Evolutionary conservation across 345 rosid genomes (phyloP).

Genomic region (Eucalyptus polybractea): DNA sequence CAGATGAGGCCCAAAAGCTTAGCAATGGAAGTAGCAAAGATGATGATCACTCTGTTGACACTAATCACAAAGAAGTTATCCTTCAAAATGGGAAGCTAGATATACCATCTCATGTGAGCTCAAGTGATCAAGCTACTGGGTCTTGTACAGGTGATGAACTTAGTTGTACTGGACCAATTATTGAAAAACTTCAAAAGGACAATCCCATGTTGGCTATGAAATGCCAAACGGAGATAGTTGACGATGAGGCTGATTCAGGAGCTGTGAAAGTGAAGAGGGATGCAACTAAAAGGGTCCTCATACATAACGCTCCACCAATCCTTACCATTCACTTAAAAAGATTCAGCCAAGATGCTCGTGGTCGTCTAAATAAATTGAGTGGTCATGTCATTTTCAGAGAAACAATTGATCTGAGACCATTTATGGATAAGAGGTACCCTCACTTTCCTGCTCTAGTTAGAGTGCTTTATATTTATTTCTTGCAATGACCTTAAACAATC

Average conservation of each 20-base stretch:
- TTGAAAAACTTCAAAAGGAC: conserved; percentile 6
- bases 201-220: conserved; percentile 13
- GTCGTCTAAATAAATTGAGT: conserved; percentile 82
- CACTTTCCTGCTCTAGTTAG: neutral
- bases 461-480: neutral
- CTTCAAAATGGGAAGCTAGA: neutral
- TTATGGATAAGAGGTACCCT: conserved; percentile 71
- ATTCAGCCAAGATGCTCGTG: conserved; percentile 91
- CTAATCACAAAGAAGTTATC: neutral
- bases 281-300: conserved; percentile 76
- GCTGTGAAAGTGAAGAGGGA: conserved; percentile 65
- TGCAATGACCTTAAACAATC: neutral
- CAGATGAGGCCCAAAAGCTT: neutral
- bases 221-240: conserved; percentile 23
- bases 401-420: conserved; percentile 56
- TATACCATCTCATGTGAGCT: neutral
- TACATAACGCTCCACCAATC: conserved; percentile 70
- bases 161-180: neutral
- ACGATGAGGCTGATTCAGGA: conserved; percentile 22
- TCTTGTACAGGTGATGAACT: conserved; percentile 15
- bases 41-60: neutral
- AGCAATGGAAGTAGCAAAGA: conserved; percentile 12
- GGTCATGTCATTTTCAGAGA: conserved; percentile 84
- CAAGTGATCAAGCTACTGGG: conserved; percentile 5
- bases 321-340: conserved; percentile 88